Conservation (phyloP, 352 stramenopile species). For the Globisporangium radiosum region DNA sequence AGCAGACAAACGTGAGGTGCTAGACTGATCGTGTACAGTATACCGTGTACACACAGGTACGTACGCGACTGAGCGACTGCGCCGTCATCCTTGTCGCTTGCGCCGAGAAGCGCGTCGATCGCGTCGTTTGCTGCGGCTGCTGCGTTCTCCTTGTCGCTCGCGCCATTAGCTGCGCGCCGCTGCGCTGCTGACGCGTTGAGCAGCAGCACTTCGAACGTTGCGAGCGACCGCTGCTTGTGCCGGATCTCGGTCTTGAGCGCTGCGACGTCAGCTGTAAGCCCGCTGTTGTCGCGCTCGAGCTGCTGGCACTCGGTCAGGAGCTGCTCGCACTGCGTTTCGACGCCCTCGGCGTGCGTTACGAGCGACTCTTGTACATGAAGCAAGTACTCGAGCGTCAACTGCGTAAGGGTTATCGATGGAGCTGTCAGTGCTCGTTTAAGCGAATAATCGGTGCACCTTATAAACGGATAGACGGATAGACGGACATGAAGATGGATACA, state of each 20-base stretch:
- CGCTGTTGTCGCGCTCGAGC: slow-evolving; percentile 57
- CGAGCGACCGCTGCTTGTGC: slow-evolving; percentile 76
- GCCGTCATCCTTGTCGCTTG: slow-evolving; percentile 2
- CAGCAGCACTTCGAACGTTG: slow-evolving; percentile 77
- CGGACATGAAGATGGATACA: background rate
- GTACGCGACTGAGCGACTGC: slow-evolving; percentile 21
- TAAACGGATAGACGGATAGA: background rate
- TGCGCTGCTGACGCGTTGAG: slow-evolving; percentile 46
- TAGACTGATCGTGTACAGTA: background rate
- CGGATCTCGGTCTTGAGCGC: slow-evolving; percentile 72
- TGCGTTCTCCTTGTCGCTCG: slow-evolving; percentile 30
- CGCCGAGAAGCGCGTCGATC: slow-evolving; percentile 26
- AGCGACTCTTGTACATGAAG: slow-evolving; percentile 82
- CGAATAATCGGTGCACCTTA: too few relatives aligned
- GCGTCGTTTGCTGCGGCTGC: slow-evolving; percentile 22
- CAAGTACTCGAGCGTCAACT: slow-evolving; percentile 80
- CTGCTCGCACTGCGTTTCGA: slow-evolving; percentile 67
- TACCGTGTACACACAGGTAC: background rate
- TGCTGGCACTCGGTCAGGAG: slow-evolving; percentile 51
- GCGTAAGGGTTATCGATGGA: too few relatives aligned
- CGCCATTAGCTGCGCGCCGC: slow-evolving; percentile 10
- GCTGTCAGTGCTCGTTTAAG: too few relatives aligned
- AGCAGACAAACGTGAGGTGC: background rate
- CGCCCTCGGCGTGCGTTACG: slow-evolving; percentile 45
- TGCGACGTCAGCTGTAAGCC: slow-evolving; percentile 46